Percentiles rank a stretch among this genome's conserved stretches.
Evolutionary conservation across 2,329 filamentous ascomycete genomes (phyloP).

Genomic region (Nakataea oryzae): DNA sequence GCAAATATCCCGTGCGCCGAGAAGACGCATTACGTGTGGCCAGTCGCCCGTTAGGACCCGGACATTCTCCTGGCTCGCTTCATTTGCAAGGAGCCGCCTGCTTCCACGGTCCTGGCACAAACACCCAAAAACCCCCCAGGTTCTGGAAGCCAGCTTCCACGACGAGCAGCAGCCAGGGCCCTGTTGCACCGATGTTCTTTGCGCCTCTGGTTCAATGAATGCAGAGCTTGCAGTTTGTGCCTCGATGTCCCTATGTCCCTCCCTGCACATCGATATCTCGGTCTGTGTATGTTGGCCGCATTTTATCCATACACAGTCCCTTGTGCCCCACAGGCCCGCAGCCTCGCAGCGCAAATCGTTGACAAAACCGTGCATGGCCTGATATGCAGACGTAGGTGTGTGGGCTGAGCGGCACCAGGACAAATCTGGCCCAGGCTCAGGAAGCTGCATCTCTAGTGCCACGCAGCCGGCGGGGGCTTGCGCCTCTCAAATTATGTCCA

Average conservation of each 20-base stretch:
- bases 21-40: background rate
- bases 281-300: too few relatives aligned
- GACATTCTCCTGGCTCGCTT: background rate
- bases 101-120: background rate
- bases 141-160: background rate
- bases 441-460: background rate
- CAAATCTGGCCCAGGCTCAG: background rate
- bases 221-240: background rate
- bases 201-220: background rate
- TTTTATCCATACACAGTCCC: background rate
- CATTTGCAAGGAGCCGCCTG: background rate
- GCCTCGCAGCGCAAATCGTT: background rate
- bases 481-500: background rate
- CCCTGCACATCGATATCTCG: too few relatives aligned
- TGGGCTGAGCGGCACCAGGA: background rate
- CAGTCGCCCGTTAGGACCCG: too few relatives aligned
- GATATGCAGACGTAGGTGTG: background rate
- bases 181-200: background rate
- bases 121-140: background rate
- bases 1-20: background rate
- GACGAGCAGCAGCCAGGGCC: background rate
- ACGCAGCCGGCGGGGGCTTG: background rate
- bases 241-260: background rate
- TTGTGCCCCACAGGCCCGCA: background rate
- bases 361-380: background rate